Evolutionary conservation across 1,284 basidiomycete genomes (phyloP), one percentile per base, ranked within the genome.

Genomic region (Sanguinoderma infundibulare): DNA sequence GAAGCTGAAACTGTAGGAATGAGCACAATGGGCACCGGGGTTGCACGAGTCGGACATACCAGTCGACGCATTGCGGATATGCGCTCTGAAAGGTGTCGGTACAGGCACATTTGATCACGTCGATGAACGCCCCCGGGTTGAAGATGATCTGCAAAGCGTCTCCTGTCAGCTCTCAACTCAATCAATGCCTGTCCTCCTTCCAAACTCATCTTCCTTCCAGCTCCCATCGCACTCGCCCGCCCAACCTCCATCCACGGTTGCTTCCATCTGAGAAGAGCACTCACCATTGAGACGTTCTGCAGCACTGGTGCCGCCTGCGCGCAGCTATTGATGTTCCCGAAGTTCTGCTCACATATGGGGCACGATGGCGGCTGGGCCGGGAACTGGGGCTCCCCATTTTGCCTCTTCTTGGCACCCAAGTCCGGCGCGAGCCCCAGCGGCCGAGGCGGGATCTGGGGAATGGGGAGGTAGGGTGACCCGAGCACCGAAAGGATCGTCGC

Each of bases 51-150:
- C 46, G 24, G 34, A 72, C 80, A 51, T 63, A 87, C 86, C 89
- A 90, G 68, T 90, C 87, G 28, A 86, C 83, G 67, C 89, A 91
- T 77, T 90, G 87, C 34, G 88, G 87, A 70, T 84, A 89, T 14
- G 78, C 72, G 42, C 85, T 77, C 70, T 85, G 82, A 74, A 90
- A 89, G 0, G 86, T 88, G 64, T 89, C 86, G 7, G 82, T 80
- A 69, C 89, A 91, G 2, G 87, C 81, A 72, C 89, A 90, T 71
- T 85, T 81, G 71, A 90, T 88, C 36, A 87, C 79, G 66, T 82
- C 79, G 61, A 87, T 78, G 73, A 89, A 88, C 1, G 81, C 81
- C 24, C 82, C 81, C 0, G 87, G 87, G 66, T 87, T 87, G 67
- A 84, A 84, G 46, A 89, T 80, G 67, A 89, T 78, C 87, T 88